A percentile compares a stretch with the other conserved stretches of the same genome.
Conservation (phyloP, 2,329 filamentous ascomycete genomes). For the Lachnellula cervina region DNA sequence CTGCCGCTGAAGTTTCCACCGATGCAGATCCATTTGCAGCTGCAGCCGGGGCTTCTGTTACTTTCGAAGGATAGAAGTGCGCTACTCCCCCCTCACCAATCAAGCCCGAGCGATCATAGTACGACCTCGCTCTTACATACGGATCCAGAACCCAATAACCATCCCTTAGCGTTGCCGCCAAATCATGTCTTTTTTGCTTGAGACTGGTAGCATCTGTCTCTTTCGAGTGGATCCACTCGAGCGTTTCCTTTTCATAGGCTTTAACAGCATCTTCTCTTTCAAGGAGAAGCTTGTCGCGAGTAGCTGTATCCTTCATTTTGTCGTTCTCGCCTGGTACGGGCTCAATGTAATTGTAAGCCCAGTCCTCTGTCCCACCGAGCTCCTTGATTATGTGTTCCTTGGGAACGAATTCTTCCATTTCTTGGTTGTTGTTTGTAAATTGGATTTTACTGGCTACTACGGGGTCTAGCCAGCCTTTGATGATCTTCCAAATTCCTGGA, state of each 20-base stretch:
- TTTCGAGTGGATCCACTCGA: constrained; percentile 64
- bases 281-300: constrained; percentile 57
- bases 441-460: constrained; percentile 92
- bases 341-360: constrained; percentile 78
- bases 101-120: constrained; percentile 78
- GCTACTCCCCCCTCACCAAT: constrained; percentile 63
- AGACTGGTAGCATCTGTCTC: constrained; percentile 36
- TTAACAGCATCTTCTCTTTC: constrained; percentile 62
- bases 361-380: constrained; percentile 80
- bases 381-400: constrained; percentile 70
- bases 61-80: constrained; percentile 57
- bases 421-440: constrained; percentile 78
- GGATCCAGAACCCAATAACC: constrained; percentile 91
- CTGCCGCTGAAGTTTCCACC: constrained; percentile 24
- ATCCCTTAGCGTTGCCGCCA: constrained; percentile 60
- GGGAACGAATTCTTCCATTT: constrained; percentile 73
- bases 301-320: constrained; percentile 60
- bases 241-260: constrained; percentile 69
- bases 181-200: constrained; percentile 52
- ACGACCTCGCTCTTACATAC: constrained; percentile 73
- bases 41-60: constrained; percentile 1
- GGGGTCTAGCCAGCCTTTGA: constrained; percentile 92
- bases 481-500: constrained; percentile 88
- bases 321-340: constrained; percentile 72
- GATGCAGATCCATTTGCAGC: constrained; percentile 10